phyloP scores from a whole-genome alignment of 306 rosid genomes.

The Trichosanthes truncata region DNA sequence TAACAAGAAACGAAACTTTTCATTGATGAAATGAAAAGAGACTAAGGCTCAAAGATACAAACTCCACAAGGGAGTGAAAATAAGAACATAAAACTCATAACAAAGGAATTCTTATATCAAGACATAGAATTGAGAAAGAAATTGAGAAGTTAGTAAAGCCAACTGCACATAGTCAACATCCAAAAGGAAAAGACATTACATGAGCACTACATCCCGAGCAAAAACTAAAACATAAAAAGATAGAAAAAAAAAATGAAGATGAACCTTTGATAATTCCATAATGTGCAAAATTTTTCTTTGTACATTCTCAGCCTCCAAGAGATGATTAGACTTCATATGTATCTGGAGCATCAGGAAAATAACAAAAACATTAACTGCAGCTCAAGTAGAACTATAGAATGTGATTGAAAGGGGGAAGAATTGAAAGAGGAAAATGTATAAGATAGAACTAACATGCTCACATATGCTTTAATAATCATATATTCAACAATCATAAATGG shows the following conservation, averaged over 20 bases:
- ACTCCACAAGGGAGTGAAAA: too few relatives aligned
- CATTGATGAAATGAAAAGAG: too few relatives aligned
- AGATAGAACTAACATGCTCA: background rate
- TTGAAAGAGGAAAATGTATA: background rate
- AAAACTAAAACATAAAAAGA: background rate
- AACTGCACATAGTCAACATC: background rate
- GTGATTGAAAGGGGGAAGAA: background rate
- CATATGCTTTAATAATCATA: background rate
- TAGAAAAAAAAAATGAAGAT: background rate
- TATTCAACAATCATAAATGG: background rate
- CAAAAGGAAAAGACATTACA: background rate
- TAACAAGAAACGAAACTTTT: too few relatives aligned
- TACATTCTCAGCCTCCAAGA: constrained; percentile 58
- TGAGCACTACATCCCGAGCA: background rate
- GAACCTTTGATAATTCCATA: constrained; percentile 74
- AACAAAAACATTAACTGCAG: constrained; percentile 11
- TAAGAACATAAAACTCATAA: too few relatives aligned
- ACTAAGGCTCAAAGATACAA: too few relatives aligned
- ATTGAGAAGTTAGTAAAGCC: background rate
- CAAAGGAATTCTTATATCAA: background rate
- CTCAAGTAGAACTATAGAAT: constrained; percentile 9
- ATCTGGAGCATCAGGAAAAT: constrained; percentile 25
- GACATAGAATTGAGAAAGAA: background rate
- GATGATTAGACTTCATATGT: constrained; percentile 48
- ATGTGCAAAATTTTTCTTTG: constrained; percentile 74